A percentile compares a stretch with the other conserved stretches of the same genome.
Conservation (phyloP, 306 rosid genomes). For the Trifolium fragiferum region DNA sequence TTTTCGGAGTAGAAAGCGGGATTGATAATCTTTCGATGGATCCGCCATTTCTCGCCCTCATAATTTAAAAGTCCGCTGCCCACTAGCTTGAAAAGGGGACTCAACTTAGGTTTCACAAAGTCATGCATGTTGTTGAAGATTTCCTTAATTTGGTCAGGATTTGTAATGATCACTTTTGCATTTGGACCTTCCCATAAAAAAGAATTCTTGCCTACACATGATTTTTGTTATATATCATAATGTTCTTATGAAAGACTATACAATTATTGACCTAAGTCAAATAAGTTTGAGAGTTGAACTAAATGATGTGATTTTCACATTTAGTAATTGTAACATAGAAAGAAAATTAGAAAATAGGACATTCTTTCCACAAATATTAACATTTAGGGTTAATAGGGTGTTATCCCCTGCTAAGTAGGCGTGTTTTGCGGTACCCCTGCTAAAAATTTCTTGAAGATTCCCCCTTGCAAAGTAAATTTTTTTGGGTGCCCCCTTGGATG, state of each 20-base stretch:
- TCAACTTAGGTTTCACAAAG: conserved; percentile 34
- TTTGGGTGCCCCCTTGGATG: too few relatives aligned
- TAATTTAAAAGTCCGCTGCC: conserved; percentile 27
- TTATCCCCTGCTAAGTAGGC: too few relatives aligned
- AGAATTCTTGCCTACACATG: conserved; percentile 15
- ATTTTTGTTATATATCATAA: not conserved
- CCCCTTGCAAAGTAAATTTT: too few relatives aligned
- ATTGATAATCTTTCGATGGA: conserved; percentile 53
- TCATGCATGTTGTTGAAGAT: conserved; percentile 32
- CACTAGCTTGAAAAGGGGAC: conserved; percentile 40
- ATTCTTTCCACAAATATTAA: too few relatives aligned
- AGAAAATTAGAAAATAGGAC: too few relatives aligned
- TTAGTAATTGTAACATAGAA: too few relatives aligned
- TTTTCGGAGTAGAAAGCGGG: conserved; percentile 57
- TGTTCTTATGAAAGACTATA: not conserved
- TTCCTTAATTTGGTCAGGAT: conserved; percentile 52
- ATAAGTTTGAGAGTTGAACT: not conserved
- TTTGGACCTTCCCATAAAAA: conserved; percentile 42
- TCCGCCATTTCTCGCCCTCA: conserved; percentile 57
- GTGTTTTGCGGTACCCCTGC: too few relatives aligned
- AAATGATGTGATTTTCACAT: too few relatives aligned
- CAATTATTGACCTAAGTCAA: not conserved
- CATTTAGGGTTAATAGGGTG: too few relatives aligned
- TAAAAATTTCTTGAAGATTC: too few relatives aligned
- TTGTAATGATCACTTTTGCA: conserved; percentile 49